Conservation (phyloP, 345 rosid species). For the Cochlearia excelsa region DNA sequence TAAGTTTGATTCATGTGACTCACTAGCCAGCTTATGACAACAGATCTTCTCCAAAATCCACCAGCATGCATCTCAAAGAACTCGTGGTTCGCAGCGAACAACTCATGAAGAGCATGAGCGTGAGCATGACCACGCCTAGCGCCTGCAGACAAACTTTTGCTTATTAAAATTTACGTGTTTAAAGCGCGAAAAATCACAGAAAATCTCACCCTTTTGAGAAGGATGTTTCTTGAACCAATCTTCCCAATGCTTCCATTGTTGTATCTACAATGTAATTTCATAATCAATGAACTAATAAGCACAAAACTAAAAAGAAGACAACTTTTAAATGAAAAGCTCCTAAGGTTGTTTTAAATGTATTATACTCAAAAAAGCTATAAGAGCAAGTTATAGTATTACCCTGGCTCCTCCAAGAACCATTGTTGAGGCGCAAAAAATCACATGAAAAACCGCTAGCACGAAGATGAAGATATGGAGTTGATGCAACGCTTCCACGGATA, state of each 20-base stretch:
- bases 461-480: conserved; percentile 70
- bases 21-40: conserved; percentile 70
- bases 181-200: background rate
- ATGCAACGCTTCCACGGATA: conserved; percentile 76
- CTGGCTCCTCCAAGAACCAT: conserved; percentile 75
- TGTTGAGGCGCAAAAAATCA: conserved; percentile 66
- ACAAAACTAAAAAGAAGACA: background rate
- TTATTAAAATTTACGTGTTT: background rate
- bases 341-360: background rate
- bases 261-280: conserved; percentile 43
- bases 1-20: conserved; percentile 26
- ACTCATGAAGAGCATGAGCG: conserved; percentile 31
- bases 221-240: conserved; percentile 32
- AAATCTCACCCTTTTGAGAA: conserved; percentile 32
- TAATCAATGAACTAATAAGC: background rate
- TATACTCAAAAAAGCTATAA: background rate
- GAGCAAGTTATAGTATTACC: conserved; percentile 41
- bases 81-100: conserved; percentile 23
- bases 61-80: conserved; percentile 41
- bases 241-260: conserved; percentile 85
- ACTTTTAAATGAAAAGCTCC: background rate
- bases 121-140: conserved; percentile 27
- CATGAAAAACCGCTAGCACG: conserved; percentile 48
- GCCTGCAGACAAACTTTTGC: conserved; percentile 23
- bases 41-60: conserved; percentile 65